Base-by-base conservation (phyloP, 2,329 filamentous ascomycete species). In the Amphichorda felina region DNA sequence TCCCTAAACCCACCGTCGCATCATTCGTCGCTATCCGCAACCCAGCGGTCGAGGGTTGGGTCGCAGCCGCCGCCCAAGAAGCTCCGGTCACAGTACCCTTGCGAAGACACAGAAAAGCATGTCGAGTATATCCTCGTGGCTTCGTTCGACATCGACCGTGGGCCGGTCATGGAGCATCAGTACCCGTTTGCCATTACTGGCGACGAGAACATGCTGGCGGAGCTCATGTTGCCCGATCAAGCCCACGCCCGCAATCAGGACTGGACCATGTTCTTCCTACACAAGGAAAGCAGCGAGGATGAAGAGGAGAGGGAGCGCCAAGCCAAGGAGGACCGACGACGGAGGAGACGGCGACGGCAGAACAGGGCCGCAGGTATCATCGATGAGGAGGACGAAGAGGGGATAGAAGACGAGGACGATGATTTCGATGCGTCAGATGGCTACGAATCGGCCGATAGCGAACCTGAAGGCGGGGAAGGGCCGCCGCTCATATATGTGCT, bases 181-280 rank as follows among this genome's bases (percentile, higher is more conserved):
- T 98, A 89, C 53, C 91, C 91, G 0, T 80, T 85, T 29, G 79
- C 89, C 34, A 96, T 98, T 42, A 95, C 87, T 34, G 89, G 91
- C 22, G 89, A 98, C 54, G 91, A 98, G 63, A 82, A 94, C 50
- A 96, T 96, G 88, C 63, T 98, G 51, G 91, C 91, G 6, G 91
- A 98, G 64, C 74, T 98, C 50, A 98, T 98, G 91, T 65, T 98
- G 55, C 91, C 91, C 0, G 91, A 98, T 58, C 89, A 96, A 59
- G 87, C 89, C 16, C 91, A 98, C 60, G 78, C 91, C 41, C 76
- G 91, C 27, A 89, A 83, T 51, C 88, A 96, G 60, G 91, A 98
- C 56, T 98, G 91, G 91, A 98, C 91, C 29, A 94, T 96, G 37
- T 98, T 98, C 64, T 98, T 98, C 55, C 57, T 98, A 38, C 91